phyloP scores from a whole-genome alignment of 257 asterid species.

The Ocimum tenuiflorum region DNA sequence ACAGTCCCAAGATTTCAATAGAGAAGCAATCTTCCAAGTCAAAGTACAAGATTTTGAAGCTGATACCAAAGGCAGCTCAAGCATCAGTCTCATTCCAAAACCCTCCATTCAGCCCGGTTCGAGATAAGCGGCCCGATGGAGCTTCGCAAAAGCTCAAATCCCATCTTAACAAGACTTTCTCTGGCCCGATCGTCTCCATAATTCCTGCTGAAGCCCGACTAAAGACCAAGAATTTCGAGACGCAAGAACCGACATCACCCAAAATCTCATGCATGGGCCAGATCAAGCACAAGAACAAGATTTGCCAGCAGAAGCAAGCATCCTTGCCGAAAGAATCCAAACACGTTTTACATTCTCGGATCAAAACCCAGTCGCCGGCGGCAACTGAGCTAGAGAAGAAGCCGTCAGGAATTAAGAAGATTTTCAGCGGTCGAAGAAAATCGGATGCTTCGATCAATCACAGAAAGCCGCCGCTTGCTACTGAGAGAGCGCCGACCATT shows the following conservation, averaged over 20 bases:
- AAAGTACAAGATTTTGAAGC: slow-evolving; percentile 31
- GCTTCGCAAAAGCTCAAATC: slow-evolving; percentile 11
- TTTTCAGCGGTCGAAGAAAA: slow-evolving; percentile 27
- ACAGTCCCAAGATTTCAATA: slow-evolving; percentile 20
- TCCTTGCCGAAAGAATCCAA: slow-evolving; percentile 16
- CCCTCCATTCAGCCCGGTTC: slow-evolving; percentile 37
- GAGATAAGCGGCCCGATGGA: slow-evolving; percentile 20
- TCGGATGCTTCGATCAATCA: slow-evolving; percentile 22
- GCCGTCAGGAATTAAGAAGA: slow-evolving; percentile 23
- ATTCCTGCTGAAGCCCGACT: slow-evolving; percentile 32
- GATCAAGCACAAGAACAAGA: slow-evolving; percentile 37
- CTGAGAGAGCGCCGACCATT: slow-evolving; percentile 34
- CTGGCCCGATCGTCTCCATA: slow-evolving; percentile 36
- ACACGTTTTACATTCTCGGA: too few relatives aligned
- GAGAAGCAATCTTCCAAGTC: slow-evolving; percentile 31
- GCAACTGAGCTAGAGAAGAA: slow-evolving; percentile 29
- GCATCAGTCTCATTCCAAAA: slow-evolving; percentile 37
- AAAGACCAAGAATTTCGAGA: slow-evolving; percentile 28
- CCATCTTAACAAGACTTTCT: slow-evolving; percentile 15
- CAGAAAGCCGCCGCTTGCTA: slow-evolving; percentile 19
- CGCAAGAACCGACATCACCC: slow-evolving; percentile 50
- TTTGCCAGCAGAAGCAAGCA: background rate
- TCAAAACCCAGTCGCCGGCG: slow-evolving; percentile 24
- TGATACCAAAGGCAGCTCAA: slow-evolving; percentile 35
- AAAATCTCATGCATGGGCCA: slow-evolving; percentile 62